These are phyloP conservation scores for Phytophthora aleatoria DNA, from an alignment of 352 stramenopile genomes.

Conservation along the genomic window DNA sequence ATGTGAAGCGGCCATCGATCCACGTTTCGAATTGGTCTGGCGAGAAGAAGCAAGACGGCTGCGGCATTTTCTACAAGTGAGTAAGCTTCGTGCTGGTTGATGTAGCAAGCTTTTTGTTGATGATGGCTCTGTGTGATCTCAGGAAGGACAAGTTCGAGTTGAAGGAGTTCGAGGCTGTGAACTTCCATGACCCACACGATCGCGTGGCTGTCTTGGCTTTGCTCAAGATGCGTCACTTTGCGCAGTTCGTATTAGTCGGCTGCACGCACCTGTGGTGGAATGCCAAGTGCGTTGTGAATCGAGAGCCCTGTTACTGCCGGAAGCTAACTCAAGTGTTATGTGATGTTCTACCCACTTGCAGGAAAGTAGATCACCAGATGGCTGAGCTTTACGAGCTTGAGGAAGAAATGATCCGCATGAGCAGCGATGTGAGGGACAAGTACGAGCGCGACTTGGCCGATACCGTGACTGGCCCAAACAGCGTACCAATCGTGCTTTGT, in stretches of 20 bases:
- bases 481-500: slow-evolving; percentile 78
- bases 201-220: slow-evolving; percentile 84
- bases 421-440: slow-evolving; percentile 79
- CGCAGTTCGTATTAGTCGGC: slow-evolving; percentile 79
- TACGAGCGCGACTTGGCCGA: slow-evolving; percentile 68
- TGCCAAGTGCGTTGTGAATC: slow-evolving; percentile 58
- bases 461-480: slow-evolving; percentile 55
- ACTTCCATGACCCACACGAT: slow-evolving; percentile 88
- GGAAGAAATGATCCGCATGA: slow-evolving; percentile 84
- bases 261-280: slow-evolving; percentile 91
- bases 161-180: slow-evolving; percentile 85
- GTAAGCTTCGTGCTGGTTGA: slow-evolving; percentile 10
- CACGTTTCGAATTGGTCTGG: slow-evolving; percentile 88
- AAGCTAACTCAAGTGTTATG: neutral
- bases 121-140: neutral
- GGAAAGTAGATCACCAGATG: slow-evolving; percentile 90
- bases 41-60: slow-evolving; percentile 89
- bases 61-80: slow-evolving; percentile 89
- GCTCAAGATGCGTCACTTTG: slow-evolving; percentile 84
- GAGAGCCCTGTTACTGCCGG: neutral
- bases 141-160: slow-evolving; percentile 88
- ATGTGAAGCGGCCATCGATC: slow-evolving; percentile 84
- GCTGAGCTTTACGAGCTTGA: slow-evolving; percentile 83
- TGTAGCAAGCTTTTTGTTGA: slow-evolving; percentile 3
- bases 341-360: slow-evolving; percentile 19